Conservation (phyloP, 2,329 filamentous ascomycete species). For the Trichoderma hamatum region DNA sequence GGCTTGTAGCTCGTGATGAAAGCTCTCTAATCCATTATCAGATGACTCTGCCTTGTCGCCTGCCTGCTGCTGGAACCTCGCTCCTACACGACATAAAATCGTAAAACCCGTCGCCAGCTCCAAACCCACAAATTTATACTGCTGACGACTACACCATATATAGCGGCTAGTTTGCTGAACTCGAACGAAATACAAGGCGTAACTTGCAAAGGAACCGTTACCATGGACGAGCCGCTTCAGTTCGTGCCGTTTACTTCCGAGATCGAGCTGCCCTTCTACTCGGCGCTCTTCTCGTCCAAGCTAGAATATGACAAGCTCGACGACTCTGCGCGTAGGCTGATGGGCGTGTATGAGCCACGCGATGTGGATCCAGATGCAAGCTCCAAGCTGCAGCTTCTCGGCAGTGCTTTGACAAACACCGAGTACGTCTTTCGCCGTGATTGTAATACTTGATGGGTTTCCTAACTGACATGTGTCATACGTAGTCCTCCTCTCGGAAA, state of each 20-base stretch:
- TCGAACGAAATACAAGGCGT: neutral
- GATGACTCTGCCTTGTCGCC: slow-evolving; percentile 30
- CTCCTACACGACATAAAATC: neutral
- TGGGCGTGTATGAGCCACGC: slow-evolving; percentile 88
- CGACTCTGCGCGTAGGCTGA: slow-evolving; percentile 82
- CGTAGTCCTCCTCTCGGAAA: slow-evolving; percentile 68
- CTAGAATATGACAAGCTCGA: slow-evolving; percentile 97
- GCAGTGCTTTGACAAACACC: slow-evolving; percentile 79
- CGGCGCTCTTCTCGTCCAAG: slow-evolving; percentile 87
- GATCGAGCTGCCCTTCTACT: slow-evolving; percentile 94
- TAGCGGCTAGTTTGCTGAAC: neutral
- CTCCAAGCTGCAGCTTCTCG: slow-evolving; percentile 87
- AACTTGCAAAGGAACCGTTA: slow-evolving; percentile 31
- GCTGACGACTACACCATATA: neutral
- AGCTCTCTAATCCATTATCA: slow-evolving; percentile 28
- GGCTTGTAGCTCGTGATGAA: slow-evolving; percentile 32
- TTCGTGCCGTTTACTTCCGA: slow-evolving; percentile 92
- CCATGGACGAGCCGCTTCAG: slow-evolving; percentile 58
- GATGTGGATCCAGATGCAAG: slow-evolving; percentile 73
- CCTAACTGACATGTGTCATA: slow-evolving; percentile 35
- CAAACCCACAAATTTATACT: neutral
- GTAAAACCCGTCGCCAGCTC: neutral
- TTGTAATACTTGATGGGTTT: slow-evolving; percentile 31
- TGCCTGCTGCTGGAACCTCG: neutral
- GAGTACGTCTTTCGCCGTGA: slow-evolving; percentile 61